phyloP scores from a whole-genome alignment of 495 filamentous ascomycete genomes.

The Letharia lupina region DNA sequence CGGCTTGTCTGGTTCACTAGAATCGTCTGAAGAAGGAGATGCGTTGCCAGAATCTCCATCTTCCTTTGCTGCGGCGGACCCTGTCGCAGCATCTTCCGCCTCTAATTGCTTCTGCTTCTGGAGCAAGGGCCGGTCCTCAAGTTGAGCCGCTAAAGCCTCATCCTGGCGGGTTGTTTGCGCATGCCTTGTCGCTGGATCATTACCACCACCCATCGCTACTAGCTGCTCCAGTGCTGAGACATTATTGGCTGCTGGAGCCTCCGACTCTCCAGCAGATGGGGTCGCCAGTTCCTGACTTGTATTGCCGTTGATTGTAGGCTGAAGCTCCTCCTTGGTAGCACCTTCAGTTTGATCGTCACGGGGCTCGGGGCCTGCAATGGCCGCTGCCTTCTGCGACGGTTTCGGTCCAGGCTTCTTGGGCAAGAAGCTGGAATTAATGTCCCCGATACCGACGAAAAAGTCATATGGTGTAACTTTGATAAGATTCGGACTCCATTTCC shows the following conservation, averaged over 20 bases:
- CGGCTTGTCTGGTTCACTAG: slow-evolving; percentile 38
- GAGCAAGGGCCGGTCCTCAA: slow-evolving; percentile 76
- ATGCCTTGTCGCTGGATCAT: slow-evolving; percentile 60
- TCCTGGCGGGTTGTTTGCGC: slow-evolving; percentile 75
- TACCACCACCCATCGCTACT: slow-evolving; percentile 65
- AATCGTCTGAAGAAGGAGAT: slow-evolving; percentile 35
- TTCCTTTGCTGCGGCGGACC: slow-evolving; percentile 32
- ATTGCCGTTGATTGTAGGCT: slow-evolving; percentile 14
- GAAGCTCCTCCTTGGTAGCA: slow-evolving; percentile 22
- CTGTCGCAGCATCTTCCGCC: slow-evolving; percentile 54
- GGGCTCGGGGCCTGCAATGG: slow-evolving; percentile 21
- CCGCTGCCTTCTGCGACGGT: slow-evolving; percentile 26
- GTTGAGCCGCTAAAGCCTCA: slow-evolving; percentile 76
- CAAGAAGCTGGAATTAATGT: slow-evolving; percentile 97
- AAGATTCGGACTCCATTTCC: slow-evolving; percentile 87
- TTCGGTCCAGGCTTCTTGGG: slow-evolving; percentile 77
- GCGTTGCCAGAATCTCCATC: slow-evolving; percentile 24
- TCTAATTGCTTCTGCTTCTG: slow-evolving; percentile 85
- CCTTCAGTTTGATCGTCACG: slow-evolving; percentile 24
- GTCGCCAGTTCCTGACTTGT: slow-evolving; percentile 10
- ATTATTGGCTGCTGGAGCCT: slow-evolving; percentile 9
- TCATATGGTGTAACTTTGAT: slow-evolving; percentile 94
- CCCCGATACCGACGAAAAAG: slow-evolving; percentile 95
- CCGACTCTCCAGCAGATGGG: slow-evolving; percentile 9
- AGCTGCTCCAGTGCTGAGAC: slow-evolving; percentile 64